Base-by-base conservation (phyloP, 2,329 filamentous ascomycete genomes). In the Clonostachys sp. region DNA sequence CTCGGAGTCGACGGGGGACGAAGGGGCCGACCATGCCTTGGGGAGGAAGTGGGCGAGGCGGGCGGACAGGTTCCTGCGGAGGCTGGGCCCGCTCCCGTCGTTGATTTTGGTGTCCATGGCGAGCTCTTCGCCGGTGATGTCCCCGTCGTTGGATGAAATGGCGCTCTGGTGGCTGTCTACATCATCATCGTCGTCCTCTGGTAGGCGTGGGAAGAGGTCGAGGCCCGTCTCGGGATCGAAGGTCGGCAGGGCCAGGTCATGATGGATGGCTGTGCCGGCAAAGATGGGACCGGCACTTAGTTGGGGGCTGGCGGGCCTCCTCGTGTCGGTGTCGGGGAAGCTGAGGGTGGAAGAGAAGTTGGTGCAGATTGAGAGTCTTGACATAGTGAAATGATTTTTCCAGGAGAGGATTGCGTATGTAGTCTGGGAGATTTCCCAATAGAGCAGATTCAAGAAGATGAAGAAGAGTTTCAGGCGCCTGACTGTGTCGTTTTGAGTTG, bases 161-260 rank as follows among this genome's bases (percentile, higher is more conserved):
- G 24, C 8, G 24, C 24, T 10, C 9, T 10, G 24, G 9, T 10
- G 24, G 24, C 24, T 30, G 36, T 18, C 36, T 18, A 18, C 14
- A 3, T 39, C 36, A 3, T 39, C 36, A 14, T 39, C 36, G 12
- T 44, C 14, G 5, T 43, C 10, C 33, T 45, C 42, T 4, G 47
- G 47, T 14, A 48, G 43, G 24, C 47, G 47, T 16, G 47, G 47
- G 42, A 48, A 48, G 14, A 45, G 33, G 42, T 45, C 42, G 16
- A 48, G 43, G 24, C 42, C 43, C 3, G 47, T 45, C 8, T 33
- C 42, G 14, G 42, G 42, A 18, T 48, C 46, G 4, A 9, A 14
- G 45, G 18, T 33, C 7, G 47, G 47, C 17, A 20, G 20, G 39
- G 45, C 14, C 5, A 48, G 42, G 30, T 35, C 16, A 42, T 39